Evolutionary conservation across 495 filamentous ascomycete genomes (phyloP), one percentile per base, ranked within the genome.

Genomic region (Talaromyces liani): DNA sequence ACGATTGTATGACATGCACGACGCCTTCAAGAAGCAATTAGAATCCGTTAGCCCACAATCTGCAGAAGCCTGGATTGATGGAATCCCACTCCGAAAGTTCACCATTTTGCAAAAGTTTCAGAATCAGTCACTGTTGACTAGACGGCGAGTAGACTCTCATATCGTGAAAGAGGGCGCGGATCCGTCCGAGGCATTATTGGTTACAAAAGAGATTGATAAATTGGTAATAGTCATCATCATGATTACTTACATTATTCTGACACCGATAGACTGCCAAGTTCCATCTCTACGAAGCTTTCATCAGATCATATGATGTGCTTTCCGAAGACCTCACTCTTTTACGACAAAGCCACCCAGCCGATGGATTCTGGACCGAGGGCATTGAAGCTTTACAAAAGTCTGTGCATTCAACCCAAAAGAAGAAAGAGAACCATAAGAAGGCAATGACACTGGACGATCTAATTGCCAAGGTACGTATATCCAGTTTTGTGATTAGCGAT

Each of bases 251-350:
- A 67, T 16, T 4, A 4, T 18, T 25, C 22, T 34, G 34, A 58
- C 54, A 66, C 8, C 47, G 31, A 33, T 29, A 95, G 92, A 87
- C 93, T 70, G 82, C 84, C 60, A 87, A 88, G 0, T 94, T 97
- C 72, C 88, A 88, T 70, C 78, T 85, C 25, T 98, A 98, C 71
- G 89, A 93, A 71, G 88, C 93, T 63, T 98, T 94, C 66, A 89
- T 88, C 31, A 87, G 87, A 57, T 92, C 91, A 71, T 96, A 93
- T 75, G 90, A 96, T 66, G 72, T 90, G 60, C 87, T 97, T 77
- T 82, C 86, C 31, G 85, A 90, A 65, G 91, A 94, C 63, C 75
- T 93, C 31, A 82, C 83, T n/a, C 78, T 86, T 8, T 76, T 88
- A 16, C 88, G 88, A 41, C 83, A 84, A 54, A 84, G 82, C 12